phyloP scores from a whole-genome alignment of 805 yeast genomes.

The Lachancea quebecensis region DNA sequence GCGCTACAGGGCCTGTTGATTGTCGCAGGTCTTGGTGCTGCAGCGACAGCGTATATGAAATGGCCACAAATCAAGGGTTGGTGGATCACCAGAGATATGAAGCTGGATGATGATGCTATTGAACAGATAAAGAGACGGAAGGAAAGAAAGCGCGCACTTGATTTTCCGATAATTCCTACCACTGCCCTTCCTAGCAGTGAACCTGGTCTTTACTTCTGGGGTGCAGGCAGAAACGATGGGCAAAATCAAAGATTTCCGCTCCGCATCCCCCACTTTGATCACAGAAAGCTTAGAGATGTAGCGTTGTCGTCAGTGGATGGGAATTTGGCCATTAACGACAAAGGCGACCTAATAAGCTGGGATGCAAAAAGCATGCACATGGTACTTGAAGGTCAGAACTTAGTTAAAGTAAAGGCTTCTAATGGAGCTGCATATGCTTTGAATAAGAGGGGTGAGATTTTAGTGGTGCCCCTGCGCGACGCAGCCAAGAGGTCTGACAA shows the following conservation, averaged over 20 bases:
- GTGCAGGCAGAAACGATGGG: conserved; percentile 30
- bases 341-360: conserved; percentile 75
- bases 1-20: conserved; percentile 37
- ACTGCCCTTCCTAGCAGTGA: conserved; percentile 34
- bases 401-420: conserved; percentile 42
- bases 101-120: conserved; percentile 19
- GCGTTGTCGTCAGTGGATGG: conserved; percentile 32
- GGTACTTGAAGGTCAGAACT: conserved; percentile 42
- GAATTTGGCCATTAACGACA: conserved; percentile 53
- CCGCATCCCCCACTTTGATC: conserved; percentile 59
- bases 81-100: conserved; percentile 21
- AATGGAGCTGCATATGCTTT: conserved; percentile 48
- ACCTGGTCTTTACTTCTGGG: conserved; percentile 63
- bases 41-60: conserved; percentile 33
- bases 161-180: conserved; percentile 27
- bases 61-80: conserved; percentile 31
- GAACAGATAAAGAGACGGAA: conserved; percentile 19
- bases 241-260: conserved; percentile 44
- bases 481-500: conserved; percentile 1
- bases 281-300: conserved; percentile 49
- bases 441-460: conserved; percentile 31
- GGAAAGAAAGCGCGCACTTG: conserved; percentile 12
- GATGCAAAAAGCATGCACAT: conserved; percentile 29
- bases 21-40: conserved; percentile 34
- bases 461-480: conserved; percentile 30